Conservation (phyloP, 371 early-diverging fungal species). For the Rhizopus microsporus region DNA sequence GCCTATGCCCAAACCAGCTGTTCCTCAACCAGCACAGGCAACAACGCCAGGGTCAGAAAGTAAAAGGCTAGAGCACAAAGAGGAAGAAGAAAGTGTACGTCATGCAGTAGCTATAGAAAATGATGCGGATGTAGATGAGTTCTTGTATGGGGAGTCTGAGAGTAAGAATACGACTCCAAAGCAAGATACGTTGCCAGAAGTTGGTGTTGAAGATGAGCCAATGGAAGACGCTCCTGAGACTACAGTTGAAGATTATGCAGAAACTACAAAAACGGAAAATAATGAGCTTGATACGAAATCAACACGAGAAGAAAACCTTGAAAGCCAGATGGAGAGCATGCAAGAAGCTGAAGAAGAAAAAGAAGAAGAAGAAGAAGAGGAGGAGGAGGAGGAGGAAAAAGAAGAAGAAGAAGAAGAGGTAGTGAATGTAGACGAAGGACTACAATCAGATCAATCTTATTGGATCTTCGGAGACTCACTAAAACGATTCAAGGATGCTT, state of each 20-base stretch:
- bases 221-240: not conserved
- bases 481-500: conserved; percentile 35
- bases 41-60: conserved; percentile 1
- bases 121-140: conserved; percentile 38
- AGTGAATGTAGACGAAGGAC: conserved; percentile 1
- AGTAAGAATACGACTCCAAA: not conserved
- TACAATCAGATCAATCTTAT: conserved; percentile 43
- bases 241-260: not conserved
- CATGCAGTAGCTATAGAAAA: conserved; percentile 6
- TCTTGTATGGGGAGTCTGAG: conserved; percentile 35
- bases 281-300: conserved; percentile 2
- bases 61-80: conserved; percentile 3
- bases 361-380: not conserved
- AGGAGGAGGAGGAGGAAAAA: not conserved
- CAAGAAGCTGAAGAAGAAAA: not conserved
- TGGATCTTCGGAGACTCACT: conserved; percentile 52
- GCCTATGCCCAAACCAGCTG: conserved; percentile 13
- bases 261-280: not conserved
- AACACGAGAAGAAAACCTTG: conserved; percentile 4
- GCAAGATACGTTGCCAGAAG: not conserved
- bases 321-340: conserved; percentile 10
- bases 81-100: not conserved
- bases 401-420: conserved; percentile 2
- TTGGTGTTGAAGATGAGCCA: conserved; percentile 10
- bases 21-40: not conserved